Base-by-base conservation (phyloP, 2,329 filamentous ascomycete genomes). In the Botrytis fragariae region DNA sequence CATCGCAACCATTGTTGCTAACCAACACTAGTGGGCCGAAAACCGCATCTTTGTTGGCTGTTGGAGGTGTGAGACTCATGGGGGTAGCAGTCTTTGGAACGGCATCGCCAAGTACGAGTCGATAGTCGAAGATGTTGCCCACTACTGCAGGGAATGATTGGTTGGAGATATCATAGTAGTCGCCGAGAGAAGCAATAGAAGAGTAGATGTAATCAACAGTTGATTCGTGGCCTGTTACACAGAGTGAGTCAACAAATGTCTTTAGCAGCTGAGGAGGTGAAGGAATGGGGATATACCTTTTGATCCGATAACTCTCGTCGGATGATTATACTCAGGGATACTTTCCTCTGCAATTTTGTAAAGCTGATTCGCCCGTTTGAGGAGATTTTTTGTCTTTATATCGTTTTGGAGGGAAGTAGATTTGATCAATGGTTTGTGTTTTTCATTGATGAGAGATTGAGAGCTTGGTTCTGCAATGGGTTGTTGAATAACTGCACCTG, bases 231-330 rank as follows among this genome's bases (percentile, higher is more conserved):
- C 90, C 91, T 87, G 75, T 72, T 79, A 45, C 76, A 72, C 75
- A 75, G 79, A 69, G 78, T 72, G 51, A 74, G 75, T 72, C 64
- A 71, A 42, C 39, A 51, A 42, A 48, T 20, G 22, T 72, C 64
- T 20, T 70, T 22, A 5, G 74, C 59, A 2, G 32, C 16, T 3
- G 39, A 74, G 63, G 45, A 29, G 72, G 60, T 65, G 35, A 61
- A 70, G 29, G 12, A 22, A 44, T 63, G 63, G 57, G 18, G 42
- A 48, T 76, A 72, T 82, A 90, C 89, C 89, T 79, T 86, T 79
- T 75, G 89, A 91, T 44, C 91, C 91, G 76, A 93, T 92, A 35
- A 93, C 91, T 71, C 91, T 86, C 1, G 91, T 93, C 1, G 91
- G 91, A 77, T 91, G 91, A 74, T 87, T 87, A 79, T 89, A 92